Base-by-base conservation (phyloP, 805 yeast genomes). In the Debaryomyces maramus region DNA sequence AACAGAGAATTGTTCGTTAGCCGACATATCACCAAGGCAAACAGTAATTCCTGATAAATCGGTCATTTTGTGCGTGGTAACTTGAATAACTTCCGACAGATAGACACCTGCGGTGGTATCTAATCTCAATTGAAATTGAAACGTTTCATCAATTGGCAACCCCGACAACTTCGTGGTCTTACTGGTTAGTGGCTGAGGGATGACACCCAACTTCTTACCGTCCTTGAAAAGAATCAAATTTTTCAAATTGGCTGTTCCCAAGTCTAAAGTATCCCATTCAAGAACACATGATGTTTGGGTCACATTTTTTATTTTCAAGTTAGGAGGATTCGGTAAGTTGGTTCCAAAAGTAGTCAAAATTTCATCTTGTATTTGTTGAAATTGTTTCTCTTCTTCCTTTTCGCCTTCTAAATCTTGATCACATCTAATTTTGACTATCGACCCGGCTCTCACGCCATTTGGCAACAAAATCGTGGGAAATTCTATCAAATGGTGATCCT, bases 381-480 rank as follows among this genome's bases (percentile, higher is more conserved):
- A 93, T 33, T 69, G 65, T 32, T 64, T 59, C 22, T 72, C 67
- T 53, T 88, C 93, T 43, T 67, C 64, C 27, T 59, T 51, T 56
- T 91, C 97, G 26, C 81, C 77, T 32, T 73, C 78, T 3, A 71
- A 53, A 55, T 90, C 95, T 46, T 86, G 83, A 38, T 85, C 89
- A 60, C 97, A 90, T 43, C 73, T 78, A 60, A 93, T 83, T 52
- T 84, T 85, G 36, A 93, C 88, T 38, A 93, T 85, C 9, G 96
- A 86, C 2, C 99, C 99, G 1, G 98, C 95, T 48, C 78, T 76
- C 24, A 90, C 93, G 28, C 91, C 90, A 51, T 83, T 85, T 6
- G 99, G 99, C 33, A 93, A 70, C 39, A 93, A 70, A 41, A 91
- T 81, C 3, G 98, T 88, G n/a, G 99, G 99, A 55, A 91, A 93